These are phyloP conservation scores for Phytophthora podocarpi DNA, from an alignment of 352 stramenopile species.

Conservation along the genomic window DNA sequence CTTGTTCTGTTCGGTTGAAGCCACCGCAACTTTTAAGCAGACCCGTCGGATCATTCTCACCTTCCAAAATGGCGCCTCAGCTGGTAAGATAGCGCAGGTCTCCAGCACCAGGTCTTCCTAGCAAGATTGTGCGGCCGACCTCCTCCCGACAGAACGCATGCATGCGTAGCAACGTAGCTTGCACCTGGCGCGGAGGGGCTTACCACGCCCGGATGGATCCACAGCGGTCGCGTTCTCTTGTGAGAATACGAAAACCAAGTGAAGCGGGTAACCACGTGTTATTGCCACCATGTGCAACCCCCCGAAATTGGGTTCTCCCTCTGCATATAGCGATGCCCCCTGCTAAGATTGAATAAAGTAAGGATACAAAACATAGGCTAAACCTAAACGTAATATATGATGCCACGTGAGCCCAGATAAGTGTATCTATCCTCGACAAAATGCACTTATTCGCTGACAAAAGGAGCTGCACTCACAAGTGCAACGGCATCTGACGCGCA, in stretches of 20 bases:
- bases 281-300: no score
- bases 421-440: no score
- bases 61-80: no score
- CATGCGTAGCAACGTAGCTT: conserved; percentile 17
- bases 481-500: not conserved
- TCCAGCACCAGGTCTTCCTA: not conserved
- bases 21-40: no score
- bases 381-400: no score
- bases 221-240: not conserved
- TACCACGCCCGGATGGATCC: no score
- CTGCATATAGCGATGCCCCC: conserved; percentile 4
- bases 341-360: not conserved
- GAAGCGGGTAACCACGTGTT: conserved; percentile 23
- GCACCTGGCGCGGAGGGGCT: not conserved
- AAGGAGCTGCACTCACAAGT: conserved; percentile 14
- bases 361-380: no score
- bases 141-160: not conserved
- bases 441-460: conserved; percentile 3
- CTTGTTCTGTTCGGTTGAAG: no score
- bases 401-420: no score
- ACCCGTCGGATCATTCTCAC: no score
- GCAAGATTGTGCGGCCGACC: not conserved
- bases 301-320: not conserved
- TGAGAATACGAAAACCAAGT: conserved; percentile 10
- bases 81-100: no score